A percentile compares a stretch with the other conserved stretches of the same genome.
Conservation (phyloP, 1,284 basidiomycete genomes). For the Waitea zeae region DNA sequence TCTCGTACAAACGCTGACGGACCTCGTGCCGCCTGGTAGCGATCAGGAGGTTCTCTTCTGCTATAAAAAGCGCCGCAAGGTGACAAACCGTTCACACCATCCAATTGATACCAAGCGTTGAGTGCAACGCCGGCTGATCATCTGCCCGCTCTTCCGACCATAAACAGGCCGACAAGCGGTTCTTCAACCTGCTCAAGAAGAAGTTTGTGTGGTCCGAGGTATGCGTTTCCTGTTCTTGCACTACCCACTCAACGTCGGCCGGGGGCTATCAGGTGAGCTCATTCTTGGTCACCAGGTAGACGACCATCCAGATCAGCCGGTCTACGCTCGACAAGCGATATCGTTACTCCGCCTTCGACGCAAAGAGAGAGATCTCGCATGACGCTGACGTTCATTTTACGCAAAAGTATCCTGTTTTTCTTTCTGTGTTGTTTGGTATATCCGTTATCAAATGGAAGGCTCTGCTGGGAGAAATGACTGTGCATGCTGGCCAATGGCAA, state of each 20-base stretch:
- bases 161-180: conserved; percentile 86
- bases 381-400: too few relatives aligned
- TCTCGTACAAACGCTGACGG: conserved; percentile 63
- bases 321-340: conserved; percentile 22
- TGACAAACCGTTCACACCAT: conserved; percentile 12
- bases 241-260: background rate
- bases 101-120: conserved; percentile 1
- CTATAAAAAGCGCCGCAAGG: conserved; percentile 89
- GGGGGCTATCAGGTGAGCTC: background rate
- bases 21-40: conserved; percentile 29
- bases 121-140: conserved; percentile 1
- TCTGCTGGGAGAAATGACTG: too few relatives aligned
- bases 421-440: too few relatives aligned
- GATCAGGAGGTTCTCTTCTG: conserved; percentile 70
- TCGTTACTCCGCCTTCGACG: conserved; percentile 16
- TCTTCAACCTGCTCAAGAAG: conserved; percentile 72
- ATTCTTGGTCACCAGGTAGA: conserved; percentile 12
- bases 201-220: conserved; percentile 69
- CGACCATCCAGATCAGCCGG: conserved; percentile 19
- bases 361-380: too few relatives aligned
- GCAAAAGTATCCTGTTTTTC: too few relatives aligned
- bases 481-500: too few relatives aligned
- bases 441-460: too few relatives aligned
- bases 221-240: conserved; percentile 5
- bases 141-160: background rate